phyloP scores from a whole-genome alignment of 2,329 filamentous ascomycete species.

The Daldinia sp. region DNA sequence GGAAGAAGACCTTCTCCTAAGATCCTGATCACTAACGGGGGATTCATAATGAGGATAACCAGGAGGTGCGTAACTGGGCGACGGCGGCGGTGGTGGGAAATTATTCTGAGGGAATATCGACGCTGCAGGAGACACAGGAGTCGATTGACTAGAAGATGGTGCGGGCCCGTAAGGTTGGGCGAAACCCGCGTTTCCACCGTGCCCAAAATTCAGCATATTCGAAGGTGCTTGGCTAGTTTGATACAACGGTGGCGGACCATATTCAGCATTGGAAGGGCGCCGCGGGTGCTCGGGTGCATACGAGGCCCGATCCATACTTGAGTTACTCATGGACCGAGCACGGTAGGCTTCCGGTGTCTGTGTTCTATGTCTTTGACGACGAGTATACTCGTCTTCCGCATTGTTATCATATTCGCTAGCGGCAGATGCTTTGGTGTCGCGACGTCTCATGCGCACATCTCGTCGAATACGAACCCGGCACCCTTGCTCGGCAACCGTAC shows the following conservation, averaged over 20 bases:
- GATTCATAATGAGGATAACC: slow-evolving; percentile 46
- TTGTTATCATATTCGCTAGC: slow-evolving; percentile 61
- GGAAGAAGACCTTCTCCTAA: slow-evolving; percentile 43
- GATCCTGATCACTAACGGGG: slow-evolving; percentile 42
- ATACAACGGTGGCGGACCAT: slow-evolving; percentile 48
- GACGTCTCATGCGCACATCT: slow-evolving; percentile 91
- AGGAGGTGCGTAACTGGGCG: slow-evolving; percentile 40
- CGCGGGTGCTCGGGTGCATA: slow-evolving; percentile 46
- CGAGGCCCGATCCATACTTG: slow-evolving; percentile 49
- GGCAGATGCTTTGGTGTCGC: slow-evolving; percentile 71
- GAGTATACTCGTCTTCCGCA: slow-evolving; percentile 69
- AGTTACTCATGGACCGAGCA: slow-evolving; percentile 50
- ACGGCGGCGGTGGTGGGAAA: slow-evolving; percentile 40
- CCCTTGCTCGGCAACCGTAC: slow-evolving; percentile 93
- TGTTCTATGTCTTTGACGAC: slow-evolving; percentile 45
- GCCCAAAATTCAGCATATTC: slow-evolving; percentile 47
- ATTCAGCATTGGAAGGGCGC: slow-evolving; percentile 50
- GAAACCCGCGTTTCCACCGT: slow-evolving; percentile 44
- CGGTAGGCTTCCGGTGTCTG: slow-evolving; percentile 51
- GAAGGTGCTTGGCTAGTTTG: slow-evolving; percentile 44
- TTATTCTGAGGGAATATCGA: slow-evolving; percentile 45
- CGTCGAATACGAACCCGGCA: slow-evolving; percentile 95
- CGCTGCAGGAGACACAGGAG: slow-evolving; percentile 49
- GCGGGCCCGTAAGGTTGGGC: slow-evolving; percentile 48
- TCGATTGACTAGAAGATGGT: slow-evolving; percentile 45